Conservation (phyloP, 371 early-diverging fungal genomes). For the Fennellomyces sp. region DNA sequence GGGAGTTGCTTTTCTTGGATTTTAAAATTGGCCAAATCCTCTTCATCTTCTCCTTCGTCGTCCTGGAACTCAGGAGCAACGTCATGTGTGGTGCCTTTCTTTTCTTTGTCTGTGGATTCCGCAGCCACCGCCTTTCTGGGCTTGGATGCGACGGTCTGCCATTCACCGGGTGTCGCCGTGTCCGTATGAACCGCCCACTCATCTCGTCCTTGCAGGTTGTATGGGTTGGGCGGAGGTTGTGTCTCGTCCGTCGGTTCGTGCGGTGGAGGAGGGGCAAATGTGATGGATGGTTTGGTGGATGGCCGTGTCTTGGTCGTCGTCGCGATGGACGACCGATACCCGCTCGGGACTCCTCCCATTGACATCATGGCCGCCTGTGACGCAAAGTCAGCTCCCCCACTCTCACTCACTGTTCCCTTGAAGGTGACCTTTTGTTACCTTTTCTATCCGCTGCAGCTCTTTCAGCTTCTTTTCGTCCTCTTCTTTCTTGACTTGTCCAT, state of each 20-base stretch:
- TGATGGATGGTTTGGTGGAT: slow-evolving; percentile 6
- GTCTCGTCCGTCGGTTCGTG: slow-evolving; percentile 3
- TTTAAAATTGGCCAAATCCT: slow-evolving; percentile 54
- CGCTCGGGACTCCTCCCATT: too few species aligned
- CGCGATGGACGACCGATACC: too few species aligned
- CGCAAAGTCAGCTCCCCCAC: background rate
- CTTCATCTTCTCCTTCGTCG: slow-evolving; percentile 50
- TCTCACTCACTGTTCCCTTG: background rate
- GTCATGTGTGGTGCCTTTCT: slow-evolving; percentile 29
- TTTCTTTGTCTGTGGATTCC: slow-evolving; percentile 3
- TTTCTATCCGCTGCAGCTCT: slow-evolving; percentile 67
- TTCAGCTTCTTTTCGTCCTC: slow-evolving; percentile 52
- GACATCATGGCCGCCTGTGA: slow-evolving; percentile 9
- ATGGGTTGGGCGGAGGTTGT: slow-evolving; percentile 10
- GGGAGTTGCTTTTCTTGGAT: slow-evolving; percentile 59
- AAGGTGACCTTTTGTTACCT: too few species aligned
- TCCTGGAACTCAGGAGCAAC: slow-evolving; percentile 42
- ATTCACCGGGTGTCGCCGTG: slow-evolving; percentile 40
- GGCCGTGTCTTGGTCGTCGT: background rate
- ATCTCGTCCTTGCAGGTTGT: slow-evolving; percentile 28
- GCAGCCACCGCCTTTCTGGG: too few species aligned
- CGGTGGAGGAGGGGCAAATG: slow-evolving; percentile 17
- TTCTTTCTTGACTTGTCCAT: slow-evolving; percentile 56
- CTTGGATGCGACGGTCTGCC: slow-evolving; percentile 33
- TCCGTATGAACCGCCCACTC: slow-evolving; percentile 40